phyloP scores from a whole-genome alignment of 345 rosid genomes.

The Gossypium australe region DNA sequence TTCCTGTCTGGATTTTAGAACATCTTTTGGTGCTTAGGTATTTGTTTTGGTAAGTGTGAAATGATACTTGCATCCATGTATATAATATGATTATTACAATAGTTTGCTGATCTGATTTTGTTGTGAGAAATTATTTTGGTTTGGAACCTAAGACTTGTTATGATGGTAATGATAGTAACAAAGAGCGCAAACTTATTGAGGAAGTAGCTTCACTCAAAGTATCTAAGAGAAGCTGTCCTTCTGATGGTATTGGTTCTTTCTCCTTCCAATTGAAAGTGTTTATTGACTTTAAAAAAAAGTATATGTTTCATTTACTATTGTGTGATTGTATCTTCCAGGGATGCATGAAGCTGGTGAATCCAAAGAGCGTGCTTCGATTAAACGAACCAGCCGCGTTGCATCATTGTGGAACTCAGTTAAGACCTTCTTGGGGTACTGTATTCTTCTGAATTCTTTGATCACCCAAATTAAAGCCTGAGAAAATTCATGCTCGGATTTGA shows the following conservation, averaged over 20 bases:
- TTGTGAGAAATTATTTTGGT: background rate
- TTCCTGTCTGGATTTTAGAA: background rate
- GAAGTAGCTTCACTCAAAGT: constrained; percentile 54
- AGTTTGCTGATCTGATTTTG: background rate
- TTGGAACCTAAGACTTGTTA: constrained; percentile 11
- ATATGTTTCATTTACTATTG: background rate
- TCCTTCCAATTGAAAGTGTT: background rate
- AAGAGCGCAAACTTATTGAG: constrained; percentile 59
- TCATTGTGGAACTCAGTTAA: constrained; percentile 39
- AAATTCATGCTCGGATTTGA: background rate
- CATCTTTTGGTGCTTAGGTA: background rate
- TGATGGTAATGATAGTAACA: constrained; percentile 40
- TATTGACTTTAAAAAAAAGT: background rate
- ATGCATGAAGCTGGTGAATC: constrained; percentile 14
- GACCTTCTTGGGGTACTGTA: constrained; percentile 38
- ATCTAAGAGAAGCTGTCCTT: constrained; percentile 30
- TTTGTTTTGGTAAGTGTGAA: background rate
- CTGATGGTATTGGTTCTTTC: constrained; percentile 30
- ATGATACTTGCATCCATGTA: background rate
- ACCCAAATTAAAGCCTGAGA: background rate
- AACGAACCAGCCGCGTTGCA: constrained; percentile 15
- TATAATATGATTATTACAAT: background rate
- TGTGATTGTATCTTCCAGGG: constrained; percentile 15
- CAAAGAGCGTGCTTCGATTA: constrained; percentile 18
- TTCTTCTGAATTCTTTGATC: background rate